Evolutionary conservation across 2,329 filamentous ascomycete species (phyloP).

Genomic region (Nannizzia gypsea): DNA sequence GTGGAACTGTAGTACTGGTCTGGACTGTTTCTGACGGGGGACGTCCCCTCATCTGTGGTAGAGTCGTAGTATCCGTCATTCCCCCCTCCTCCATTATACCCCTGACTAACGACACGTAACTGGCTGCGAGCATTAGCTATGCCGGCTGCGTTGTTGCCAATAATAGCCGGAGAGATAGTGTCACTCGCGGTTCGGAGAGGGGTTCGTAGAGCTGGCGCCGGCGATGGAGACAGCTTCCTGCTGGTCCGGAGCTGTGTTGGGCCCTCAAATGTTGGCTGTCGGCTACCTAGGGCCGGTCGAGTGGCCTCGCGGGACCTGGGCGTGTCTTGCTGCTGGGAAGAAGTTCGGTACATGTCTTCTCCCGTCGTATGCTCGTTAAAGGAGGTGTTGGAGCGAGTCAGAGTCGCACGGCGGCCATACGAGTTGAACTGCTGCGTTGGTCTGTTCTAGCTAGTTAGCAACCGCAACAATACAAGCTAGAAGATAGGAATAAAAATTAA

Average conservation of each 20-base stretch:
- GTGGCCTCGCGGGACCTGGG: conserved; percentile 32
- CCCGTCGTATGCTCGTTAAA: conserved; percentile 48
- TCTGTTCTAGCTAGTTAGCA: conserved; percentile 9
- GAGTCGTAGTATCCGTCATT: conserved; percentile 41
- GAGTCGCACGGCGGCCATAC: conserved; percentile 29
- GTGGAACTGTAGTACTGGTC: conserved; percentile 30
- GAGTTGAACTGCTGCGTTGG: conserved; percentile 15
- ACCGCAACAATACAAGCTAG: background rate
- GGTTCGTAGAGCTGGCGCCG: conserved; percentile 23
- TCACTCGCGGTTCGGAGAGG: conserved; percentile 46
- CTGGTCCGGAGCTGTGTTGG: conserved; percentile 39
- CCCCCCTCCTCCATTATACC: conserved; percentile 20
- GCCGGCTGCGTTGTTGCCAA: background rate
- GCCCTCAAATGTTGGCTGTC: conserved; percentile 49
- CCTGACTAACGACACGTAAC: conserved; percentile 31
- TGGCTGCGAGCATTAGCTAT: conserved; percentile 39
- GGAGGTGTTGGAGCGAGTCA: conserved; percentile 53
- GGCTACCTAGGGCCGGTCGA: conserved; percentile 37
- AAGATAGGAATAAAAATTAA: conserved; percentile 8
- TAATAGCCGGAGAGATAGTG: conserved; percentile 26
- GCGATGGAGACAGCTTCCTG: conserved; percentile 41
- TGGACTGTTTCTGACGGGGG: conserved; percentile 38
- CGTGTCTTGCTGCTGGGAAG: conserved; percentile 28
- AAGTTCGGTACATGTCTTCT: conserved; percentile 38
- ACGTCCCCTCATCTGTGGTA: conserved; percentile 39